Conservation (phyloP, 441 rosid genomes). For the Pelargonium australe region DNA sequence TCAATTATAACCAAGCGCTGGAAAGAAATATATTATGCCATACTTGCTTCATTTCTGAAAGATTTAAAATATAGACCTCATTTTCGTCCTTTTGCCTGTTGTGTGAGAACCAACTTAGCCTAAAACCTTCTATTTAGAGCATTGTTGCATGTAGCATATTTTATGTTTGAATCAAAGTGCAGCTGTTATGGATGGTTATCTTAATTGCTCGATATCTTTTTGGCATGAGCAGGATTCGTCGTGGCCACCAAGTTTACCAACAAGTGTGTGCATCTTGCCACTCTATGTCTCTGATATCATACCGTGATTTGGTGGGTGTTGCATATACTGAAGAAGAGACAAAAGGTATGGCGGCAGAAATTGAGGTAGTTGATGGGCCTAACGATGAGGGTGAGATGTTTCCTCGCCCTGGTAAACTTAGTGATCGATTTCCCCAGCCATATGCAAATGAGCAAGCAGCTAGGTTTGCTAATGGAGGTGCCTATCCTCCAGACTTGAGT, state of each 20-base stretch:
- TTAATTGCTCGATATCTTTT: conserved; percentile 18
- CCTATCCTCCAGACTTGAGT: conserved; percentile 99
- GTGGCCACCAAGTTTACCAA: conserved; percentile 97
- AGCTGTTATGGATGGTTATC: background rate
- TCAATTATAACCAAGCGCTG: background rate
- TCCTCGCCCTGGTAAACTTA: conserved; percentile 95
- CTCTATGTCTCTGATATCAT: conserved; percentile 93
- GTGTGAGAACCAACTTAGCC: background rate
- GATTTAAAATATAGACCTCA: background rate
- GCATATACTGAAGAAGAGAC: conserved; percentile 97
- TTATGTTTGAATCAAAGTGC: background rate
- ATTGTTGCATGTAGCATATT: background rate
- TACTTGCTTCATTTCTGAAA: background rate
- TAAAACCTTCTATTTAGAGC: background rate
- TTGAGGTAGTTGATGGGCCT: conserved; percentile 98
- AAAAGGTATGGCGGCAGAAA: conserved; percentile 99
- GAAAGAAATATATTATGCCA: background rate
- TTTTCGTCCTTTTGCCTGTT: background rate
- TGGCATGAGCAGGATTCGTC: conserved; percentile 75
- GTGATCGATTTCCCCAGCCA: conserved; percentile 94
- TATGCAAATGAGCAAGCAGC: conserved; percentile 92
- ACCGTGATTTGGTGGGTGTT: conserved; percentile 95
- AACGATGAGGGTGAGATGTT: conserved; percentile 99
- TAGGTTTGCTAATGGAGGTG: conserved; percentile 99
- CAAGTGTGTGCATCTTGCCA: conserved; percentile 99